These are phyloP conservation scores for Hymenoscyphus occultus DNA, from an alignment of 2,329 filamentous ascomycete species.

Conservation along the genomic window DNA sequence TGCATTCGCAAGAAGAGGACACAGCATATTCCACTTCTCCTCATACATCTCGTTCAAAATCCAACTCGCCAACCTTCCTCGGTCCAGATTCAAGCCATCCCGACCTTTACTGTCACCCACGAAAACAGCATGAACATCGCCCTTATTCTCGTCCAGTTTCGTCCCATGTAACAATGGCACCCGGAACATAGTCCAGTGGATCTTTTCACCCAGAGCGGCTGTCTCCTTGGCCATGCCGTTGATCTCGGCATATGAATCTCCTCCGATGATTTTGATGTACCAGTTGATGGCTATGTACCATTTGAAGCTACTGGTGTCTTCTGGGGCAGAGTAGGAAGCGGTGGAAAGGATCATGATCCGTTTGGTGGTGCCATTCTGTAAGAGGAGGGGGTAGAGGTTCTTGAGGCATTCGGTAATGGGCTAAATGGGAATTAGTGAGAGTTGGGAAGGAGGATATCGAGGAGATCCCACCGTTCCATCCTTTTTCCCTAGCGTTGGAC, in stretches of 20 bases:
- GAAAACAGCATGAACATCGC: conserved; percentile 24
- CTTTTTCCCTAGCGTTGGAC: conserved; percentile 24
- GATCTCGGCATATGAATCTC: conserved; percentile 26
- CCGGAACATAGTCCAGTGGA: conserved; percentile 30
- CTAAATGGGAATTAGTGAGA: conserved; percentile 6
- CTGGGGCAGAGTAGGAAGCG: conserved; percentile 27
- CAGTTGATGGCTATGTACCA: conserved; percentile 27
- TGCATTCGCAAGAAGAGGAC: conserved; percentile 24
- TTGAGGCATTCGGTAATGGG: conserved; percentile 27
- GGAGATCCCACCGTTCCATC: conserved; percentile 22
- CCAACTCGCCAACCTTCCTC: conserved; percentile 29
- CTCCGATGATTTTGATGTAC: conserved; percentile 27
- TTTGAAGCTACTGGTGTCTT: conserved; percentile 25
- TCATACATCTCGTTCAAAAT: conserved; percentile 27
- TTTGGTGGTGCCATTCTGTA: conserved; percentile 18
- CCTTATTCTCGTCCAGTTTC: conserved; percentile 20
- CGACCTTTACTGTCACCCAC: conserved; percentile 27
- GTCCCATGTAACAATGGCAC: conserved; percentile 26
- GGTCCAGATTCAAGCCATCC: conserved; percentile 25
- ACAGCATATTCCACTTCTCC: conserved; percentile 26
- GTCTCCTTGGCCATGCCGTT: conserved; percentile 27
- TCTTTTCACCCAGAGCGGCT: conserved; percentile 23
- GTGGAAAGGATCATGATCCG: conserved; percentile 30
- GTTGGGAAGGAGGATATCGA: not conserved
- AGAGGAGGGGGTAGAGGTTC: conserved; percentile 26